phyloP scores from a whole-genome alignment of 306 rosid genomes.

The Cyamopsis tetragonoloba region DNA sequence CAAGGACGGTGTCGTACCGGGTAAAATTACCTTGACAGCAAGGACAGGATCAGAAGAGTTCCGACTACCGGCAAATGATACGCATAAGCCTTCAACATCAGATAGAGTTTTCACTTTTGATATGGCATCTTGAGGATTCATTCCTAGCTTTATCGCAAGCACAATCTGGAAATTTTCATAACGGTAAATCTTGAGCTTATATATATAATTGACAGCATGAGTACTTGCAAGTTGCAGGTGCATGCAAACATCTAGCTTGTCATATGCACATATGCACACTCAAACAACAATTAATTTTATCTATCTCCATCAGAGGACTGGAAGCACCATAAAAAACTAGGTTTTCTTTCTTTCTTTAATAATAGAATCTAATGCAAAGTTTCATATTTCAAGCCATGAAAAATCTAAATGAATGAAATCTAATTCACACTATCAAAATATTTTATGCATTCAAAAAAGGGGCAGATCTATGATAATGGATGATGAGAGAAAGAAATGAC shows the following conservation, averaged over 20 bases:
- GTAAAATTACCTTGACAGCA: constrained; percentile 59
- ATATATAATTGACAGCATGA: background rate
- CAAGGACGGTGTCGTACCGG: background rate
- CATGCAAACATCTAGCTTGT: background rate
- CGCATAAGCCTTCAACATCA: constrained; percentile 69
- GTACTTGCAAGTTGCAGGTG: background rate
- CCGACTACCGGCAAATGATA: constrained; percentile 44
- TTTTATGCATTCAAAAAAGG: background rate
- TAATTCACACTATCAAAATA: background rate
- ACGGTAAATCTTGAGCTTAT: background rate
- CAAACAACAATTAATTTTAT: background rate
- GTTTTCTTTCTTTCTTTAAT: too few relatives aligned
- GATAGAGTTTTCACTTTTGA: constrained; percentile 57
- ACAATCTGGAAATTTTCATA: constrained; percentile 40
- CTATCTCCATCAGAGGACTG: background rate
- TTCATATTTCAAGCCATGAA: background rate
- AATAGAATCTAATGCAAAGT: too few relatives aligned
- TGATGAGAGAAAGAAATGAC: background rate
- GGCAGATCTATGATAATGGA: background rate
- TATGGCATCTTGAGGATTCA: constrained; percentile 62
- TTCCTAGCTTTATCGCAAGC: constrained; percentile 66
- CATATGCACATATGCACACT: background rate
- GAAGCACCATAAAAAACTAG: too few relatives aligned
- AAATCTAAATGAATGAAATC: too few relatives aligned
- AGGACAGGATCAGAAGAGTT: constrained; percentile 59